Conservation (phyloP, 164 flowering plant species). For the Taxillus chinensis region DNA sequence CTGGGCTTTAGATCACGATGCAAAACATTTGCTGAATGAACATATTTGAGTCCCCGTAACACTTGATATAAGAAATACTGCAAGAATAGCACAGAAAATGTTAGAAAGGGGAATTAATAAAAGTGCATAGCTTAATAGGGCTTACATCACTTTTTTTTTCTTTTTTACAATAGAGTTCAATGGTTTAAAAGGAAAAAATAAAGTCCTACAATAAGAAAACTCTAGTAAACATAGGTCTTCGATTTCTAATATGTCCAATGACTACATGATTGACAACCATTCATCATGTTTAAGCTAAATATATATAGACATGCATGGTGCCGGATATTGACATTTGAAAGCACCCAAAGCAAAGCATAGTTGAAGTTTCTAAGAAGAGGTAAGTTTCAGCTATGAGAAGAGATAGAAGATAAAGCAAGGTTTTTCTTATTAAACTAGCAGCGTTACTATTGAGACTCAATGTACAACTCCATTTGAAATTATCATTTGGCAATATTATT, state of each 20-base stretch:
- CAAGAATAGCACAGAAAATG: slow-evolving; percentile 14
- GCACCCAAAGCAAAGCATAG: background rate
- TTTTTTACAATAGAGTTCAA: slow-evolving; percentile 3
- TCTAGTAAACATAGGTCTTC: background rate
- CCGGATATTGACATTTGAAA: background rate
- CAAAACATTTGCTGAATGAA: slow-evolving; percentile 87
- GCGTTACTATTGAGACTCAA: too few relatives aligned
- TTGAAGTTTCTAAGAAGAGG: background rate
- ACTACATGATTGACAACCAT: too few relatives aligned
- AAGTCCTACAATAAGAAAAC: background rate
- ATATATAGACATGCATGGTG: background rate
- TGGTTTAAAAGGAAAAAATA: background rate
- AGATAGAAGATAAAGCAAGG: background rate
- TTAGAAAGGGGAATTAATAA: too few relatives aligned
- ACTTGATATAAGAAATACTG: slow-evolving; percentile 92
- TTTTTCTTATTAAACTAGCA: too few relatives aligned
- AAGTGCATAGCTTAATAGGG: too few relatives aligned
- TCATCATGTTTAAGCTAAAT: background rate
- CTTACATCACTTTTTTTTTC: too few relatives aligned
- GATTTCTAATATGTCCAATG: too few relatives aligned
- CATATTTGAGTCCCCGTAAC: slow-evolving; percentile 78
- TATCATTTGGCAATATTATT: too few relatives aligned
- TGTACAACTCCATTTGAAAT: too few relatives aligned
- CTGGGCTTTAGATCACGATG: slow-evolving; percentile 96
- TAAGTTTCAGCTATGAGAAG: background rate